Conservation (phyloP, 768 basidiomycete genomes). For the Lactifluus hygrophoroides region DNA sequence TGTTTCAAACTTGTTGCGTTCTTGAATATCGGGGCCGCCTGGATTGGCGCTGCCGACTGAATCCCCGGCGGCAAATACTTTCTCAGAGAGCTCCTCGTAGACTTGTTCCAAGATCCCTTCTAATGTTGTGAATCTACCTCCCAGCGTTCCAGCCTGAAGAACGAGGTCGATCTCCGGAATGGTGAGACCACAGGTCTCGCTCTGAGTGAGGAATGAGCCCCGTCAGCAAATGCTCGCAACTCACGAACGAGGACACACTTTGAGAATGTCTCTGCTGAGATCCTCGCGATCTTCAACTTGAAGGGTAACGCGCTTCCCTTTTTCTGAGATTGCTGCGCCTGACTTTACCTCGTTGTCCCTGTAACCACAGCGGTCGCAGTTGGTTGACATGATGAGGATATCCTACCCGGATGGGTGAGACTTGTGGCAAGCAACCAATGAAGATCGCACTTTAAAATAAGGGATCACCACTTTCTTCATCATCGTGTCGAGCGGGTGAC, state of each 20-base stretch:
- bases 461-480: constrained; percentile 98
- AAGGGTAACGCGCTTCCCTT: constrained; percentile 81
- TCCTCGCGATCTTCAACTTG: constrained; percentile 92
- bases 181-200: constrained; percentile 81
- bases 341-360: constrained; percentile 98
- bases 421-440: neutral
- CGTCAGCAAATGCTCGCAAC: neutral
- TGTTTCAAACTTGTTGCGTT: constrained; percentile 49
- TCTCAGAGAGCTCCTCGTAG: constrained; percentile 89
- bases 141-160: constrained; percentile 87
- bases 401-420: constrained; percentile 46
- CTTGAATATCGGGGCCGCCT: constrained; percentile 8
- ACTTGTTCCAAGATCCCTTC: constrained; percentile 93
- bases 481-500: constrained; percentile 68
- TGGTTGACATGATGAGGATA: constrained; percentile 95
- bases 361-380: constrained; percentile 92
- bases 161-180: constrained; percentile 95
- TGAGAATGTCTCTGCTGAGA: constrained; percentile 85
- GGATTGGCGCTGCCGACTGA: constrained; percentile 38
- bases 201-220: constrained; percentile 41
- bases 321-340: constrained; percentile 77
- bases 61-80: constrained; percentile 73
- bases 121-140: constrained; percentile 94
- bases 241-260: constrained; percentile 45
- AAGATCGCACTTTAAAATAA: constrained; percentile 71